Evolutionary conservation across 2,329 filamentous ascomycete genomes (phyloP).

Genomic region (Cladosporium sp.): DNA sequence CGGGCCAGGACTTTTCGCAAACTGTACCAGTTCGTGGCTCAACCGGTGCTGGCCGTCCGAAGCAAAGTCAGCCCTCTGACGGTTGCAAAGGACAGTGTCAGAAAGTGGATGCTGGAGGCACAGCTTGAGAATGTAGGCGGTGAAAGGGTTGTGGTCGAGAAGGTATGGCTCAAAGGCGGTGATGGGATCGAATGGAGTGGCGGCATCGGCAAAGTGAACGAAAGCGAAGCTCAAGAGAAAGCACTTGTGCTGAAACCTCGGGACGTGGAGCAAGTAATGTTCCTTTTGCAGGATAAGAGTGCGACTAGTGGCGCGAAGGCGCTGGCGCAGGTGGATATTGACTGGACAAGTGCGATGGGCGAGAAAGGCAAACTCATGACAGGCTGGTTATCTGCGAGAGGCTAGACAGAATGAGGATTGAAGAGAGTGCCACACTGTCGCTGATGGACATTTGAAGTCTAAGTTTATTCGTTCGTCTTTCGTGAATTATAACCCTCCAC

Average conservation of each 20-base stretch:
- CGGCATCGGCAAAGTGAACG: background rate
- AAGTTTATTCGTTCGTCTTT: no score
- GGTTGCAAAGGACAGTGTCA: slow-evolving; percentile 31
- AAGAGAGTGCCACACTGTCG: no score
- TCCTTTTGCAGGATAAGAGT: slow-evolving; percentile 54
- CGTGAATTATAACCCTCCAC: no score
- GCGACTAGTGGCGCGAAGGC: slow-evolving; percentile 39
- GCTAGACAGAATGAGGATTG: background rate
- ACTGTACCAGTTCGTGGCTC: slow-evolving; percentile 93
- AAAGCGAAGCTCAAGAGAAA: background rate
- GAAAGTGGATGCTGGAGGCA: slow-evolving; percentile 75
- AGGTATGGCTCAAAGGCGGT: slow-evolving; percentile 26
- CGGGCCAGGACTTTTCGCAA: slow-evolving; percentile 85
- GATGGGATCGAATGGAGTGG: slow-evolving; percentile 20
- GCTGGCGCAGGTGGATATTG: slow-evolving; percentile 78
- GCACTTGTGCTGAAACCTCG: slow-evolving; percentile 53
- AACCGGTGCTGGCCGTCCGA: slow-evolving; percentile 81
- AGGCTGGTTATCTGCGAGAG: slow-evolving; percentile 53
- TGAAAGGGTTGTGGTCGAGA: slow-evolving; percentile 72
- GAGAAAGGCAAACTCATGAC: slow-evolving; percentile 84
- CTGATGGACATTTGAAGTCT: no score
- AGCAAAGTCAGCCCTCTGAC: slow-evolving; percentile 70
- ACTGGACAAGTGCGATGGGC: slow-evolving; percentile 87
- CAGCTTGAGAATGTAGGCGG: slow-evolving; percentile 95
- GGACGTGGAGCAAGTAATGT: slow-evolving; percentile 63